These are phyloP conservation scores for Rhododendron henanense DNA, from an alignment of 148 eudicot genomes.

Conservation along the genomic window DNA sequence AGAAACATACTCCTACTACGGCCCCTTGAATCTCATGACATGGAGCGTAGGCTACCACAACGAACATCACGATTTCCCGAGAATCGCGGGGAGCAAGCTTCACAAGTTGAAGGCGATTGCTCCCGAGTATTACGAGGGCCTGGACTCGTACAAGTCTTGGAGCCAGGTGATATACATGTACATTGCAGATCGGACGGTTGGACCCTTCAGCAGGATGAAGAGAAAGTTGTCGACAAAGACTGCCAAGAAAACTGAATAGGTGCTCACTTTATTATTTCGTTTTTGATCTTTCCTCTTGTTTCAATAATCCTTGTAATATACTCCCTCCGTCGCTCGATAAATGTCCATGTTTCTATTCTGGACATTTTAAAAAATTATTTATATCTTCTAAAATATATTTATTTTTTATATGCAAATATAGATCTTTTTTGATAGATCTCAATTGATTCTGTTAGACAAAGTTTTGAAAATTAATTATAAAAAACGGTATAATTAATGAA, in stretches of 20 bases:
- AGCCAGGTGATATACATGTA: slow-evolving; percentile 79
- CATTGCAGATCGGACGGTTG: slow-evolving; percentile 60
- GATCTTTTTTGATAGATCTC: no score
- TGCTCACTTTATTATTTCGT: neutral
- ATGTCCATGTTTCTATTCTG: no score
- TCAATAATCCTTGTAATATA: neutral
- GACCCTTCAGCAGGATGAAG: slow-evolving; percentile 89
- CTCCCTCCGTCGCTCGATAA: no score
- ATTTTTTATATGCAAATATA: no score
- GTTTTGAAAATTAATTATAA: no score
- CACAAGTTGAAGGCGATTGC: slow-evolving; percentile 71
- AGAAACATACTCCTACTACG: slow-evolving; percentile 86
- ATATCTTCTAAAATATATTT: no score
- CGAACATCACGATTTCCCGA: slow-evolving; percentile 95
- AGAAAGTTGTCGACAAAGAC: slow-evolving; percentile 32
- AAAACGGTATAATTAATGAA: no score
- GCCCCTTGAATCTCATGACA: slow-evolving; percentile 62
- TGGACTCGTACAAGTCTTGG: slow-evolving; percentile 77
- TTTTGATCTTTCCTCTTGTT: neutral
- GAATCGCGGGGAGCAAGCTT: slow-evolving; percentile 59
- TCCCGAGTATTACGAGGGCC: slow-evolving; percentile 18
- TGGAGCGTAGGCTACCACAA: slow-evolving; percentile 98
- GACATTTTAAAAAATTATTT: no score
- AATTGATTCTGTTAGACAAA: no score
- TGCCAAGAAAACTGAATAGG: neutral